Conservation (phyloP, 176 grass and related monocot genomes). For the Luzula sylvatica region DNA sequence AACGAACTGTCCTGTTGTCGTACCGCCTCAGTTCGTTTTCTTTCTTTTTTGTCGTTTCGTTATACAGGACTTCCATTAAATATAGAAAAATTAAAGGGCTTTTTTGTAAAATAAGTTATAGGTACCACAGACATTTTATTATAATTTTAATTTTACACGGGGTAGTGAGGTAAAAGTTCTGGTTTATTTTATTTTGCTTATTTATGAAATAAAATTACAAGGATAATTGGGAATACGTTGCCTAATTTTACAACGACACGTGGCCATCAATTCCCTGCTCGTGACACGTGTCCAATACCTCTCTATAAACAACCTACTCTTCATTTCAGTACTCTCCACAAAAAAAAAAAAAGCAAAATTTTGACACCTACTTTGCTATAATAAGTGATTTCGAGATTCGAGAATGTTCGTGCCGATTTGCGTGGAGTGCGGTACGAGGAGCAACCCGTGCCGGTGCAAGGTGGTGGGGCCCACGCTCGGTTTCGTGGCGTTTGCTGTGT, state of each 20-base stretch:
- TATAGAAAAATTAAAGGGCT: too few species aligned
- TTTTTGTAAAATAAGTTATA: too few species aligned
- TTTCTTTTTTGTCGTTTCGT: neutral
- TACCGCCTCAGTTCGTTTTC: neutral
- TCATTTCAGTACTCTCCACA: neutral
- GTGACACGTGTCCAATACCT: neutral
- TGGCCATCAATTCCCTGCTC: neutral
- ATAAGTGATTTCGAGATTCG: too few species aligned
- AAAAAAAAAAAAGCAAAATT: neutral
- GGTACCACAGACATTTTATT: too few species aligned
- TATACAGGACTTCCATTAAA: neutral
- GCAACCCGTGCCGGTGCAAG: constrained; percentile 91
- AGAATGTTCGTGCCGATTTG: constrained; percentile 32
- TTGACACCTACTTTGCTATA: too few species aligned
- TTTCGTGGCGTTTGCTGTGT: constrained; percentile 60
- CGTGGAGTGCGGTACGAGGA: constrained; percentile 75
- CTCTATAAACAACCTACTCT: neutral
- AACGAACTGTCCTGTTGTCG: neutral
- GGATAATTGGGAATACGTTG: too few species aligned
- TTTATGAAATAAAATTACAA: too few species aligned
- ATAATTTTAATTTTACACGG: too few species aligned
- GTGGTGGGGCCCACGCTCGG: constrained; percentile 78
- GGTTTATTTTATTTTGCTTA: too few species aligned
- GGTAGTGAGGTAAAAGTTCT: too few species aligned
- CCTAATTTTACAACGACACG: too few species aligned